Evolutionary conservation across 495 filamentous ascomycete genomes (phyloP).

Genomic region (Stereocaulon alpinum): DNA sequence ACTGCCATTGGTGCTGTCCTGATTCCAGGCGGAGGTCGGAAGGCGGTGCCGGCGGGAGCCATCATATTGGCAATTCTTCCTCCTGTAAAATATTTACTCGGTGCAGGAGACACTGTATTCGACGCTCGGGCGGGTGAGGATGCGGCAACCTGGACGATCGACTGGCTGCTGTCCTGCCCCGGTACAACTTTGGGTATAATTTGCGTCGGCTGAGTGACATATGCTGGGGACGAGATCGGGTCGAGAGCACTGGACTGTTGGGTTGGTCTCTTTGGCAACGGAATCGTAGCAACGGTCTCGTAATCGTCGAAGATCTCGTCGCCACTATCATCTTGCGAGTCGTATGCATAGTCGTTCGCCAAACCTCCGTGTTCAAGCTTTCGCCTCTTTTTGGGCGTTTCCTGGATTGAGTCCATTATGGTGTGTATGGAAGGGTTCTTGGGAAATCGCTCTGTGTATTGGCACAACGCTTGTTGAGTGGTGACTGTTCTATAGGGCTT

Average conservation of each 20-base stretch:
- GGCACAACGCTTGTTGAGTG: not conserved
- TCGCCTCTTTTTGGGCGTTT: slow-evolving; percentile 40
- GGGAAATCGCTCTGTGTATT: not conserved
- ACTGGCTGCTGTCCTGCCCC: slow-evolving; percentile 21
- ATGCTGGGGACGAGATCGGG: slow-evolving; percentile 23
- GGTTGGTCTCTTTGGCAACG: slow-evolving; percentile 26
- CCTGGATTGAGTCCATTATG: slow-evolving; percentile 33
- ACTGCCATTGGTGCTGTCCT: slow-evolving; percentile 20
- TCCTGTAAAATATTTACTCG: slow-evolving; percentile 21
- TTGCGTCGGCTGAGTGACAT: slow-evolving; percentile 63
- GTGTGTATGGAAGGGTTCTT: not conserved
- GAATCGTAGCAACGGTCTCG: slow-evolving; percentile 53
- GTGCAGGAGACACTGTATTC: slow-evolving; percentile 33
- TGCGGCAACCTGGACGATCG: slow-evolving; percentile 68
- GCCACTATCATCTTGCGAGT: slow-evolving; percentile 42
- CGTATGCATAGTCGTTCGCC: slow-evolving; percentile 28
- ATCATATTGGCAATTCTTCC: slow-evolving; percentile 49
- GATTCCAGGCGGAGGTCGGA: slow-evolving; percentile 43
- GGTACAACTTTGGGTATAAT: slow-evolving; percentile 38
- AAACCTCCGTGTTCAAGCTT: slow-evolving; percentile 28
- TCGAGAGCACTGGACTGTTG: slow-evolving; percentile 27
- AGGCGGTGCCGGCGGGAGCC: slow-evolving; percentile 70
- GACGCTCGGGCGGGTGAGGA: slow-evolving; percentile 57
- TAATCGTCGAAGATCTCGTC: slow-evolving; percentile 46
- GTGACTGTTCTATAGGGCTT: not conserved